These are phyloP conservation scores for Microcos paniculata DNA, from an alignment of 345 rosid species.

Conservation along the genomic window DNA sequence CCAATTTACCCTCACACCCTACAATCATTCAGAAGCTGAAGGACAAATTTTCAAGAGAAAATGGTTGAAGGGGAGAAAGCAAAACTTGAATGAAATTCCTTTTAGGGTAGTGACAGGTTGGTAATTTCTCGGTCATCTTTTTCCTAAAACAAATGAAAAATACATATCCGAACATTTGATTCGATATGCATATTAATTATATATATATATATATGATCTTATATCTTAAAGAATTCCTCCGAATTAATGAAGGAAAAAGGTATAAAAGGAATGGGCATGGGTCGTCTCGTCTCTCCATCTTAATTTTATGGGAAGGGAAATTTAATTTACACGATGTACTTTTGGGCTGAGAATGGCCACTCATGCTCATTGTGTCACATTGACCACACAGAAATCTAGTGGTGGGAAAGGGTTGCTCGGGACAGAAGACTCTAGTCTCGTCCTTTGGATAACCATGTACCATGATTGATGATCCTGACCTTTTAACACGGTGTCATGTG, in stretches of 20 bases:
- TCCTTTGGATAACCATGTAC: slow-evolving; percentile 1
- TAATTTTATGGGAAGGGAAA: too few species aligned
- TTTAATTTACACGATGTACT: too few species aligned
- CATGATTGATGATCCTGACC: slow-evolving; percentile 5
- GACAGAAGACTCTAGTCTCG: not conserved
- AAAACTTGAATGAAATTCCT: slow-evolving; percentile 13
- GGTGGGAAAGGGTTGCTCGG: slow-evolving; percentile 6
- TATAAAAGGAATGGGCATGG: too few species aligned
- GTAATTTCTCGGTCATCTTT: not conserved
- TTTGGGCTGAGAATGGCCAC: slow-evolving; percentile 15
- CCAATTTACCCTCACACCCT: not conserved
- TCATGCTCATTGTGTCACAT: slow-evolving; percentile 6
- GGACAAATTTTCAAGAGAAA: not conserved
- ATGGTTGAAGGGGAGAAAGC: not conserved
- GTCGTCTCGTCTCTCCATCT: too few species aligned
- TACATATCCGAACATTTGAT: too few species aligned
- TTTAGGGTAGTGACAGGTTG: not conserved
- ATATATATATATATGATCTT: too few species aligned
- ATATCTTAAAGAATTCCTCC: too few species aligned
- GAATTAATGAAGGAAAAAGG: too few species aligned
- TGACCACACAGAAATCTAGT: slow-evolving; percentile 21
- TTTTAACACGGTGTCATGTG: not conserved
- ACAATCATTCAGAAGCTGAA: not conserved
- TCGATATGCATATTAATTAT: too few species aligned
- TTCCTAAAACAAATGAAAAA: not conserved